Evolutionary conservation across 2,329 filamentous ascomycete genomes (phyloP), one percentile per base, ranked within the genome.

Genomic region (Ophiostoma sp.): DNA sequence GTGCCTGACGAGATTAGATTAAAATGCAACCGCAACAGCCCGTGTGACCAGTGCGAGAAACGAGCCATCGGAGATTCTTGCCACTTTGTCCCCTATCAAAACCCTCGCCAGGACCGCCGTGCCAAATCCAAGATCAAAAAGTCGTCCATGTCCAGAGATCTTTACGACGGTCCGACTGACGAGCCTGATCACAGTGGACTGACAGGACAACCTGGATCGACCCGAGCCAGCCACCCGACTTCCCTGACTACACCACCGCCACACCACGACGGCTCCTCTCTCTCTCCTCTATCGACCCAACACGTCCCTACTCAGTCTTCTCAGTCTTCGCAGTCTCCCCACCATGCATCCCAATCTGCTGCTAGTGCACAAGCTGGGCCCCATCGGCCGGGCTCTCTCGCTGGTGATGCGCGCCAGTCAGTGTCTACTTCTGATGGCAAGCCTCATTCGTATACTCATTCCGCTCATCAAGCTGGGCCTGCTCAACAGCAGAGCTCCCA

Each of bases 21-120:
- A 31, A 77, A 77, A 67, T 78, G 77, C 71, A 76, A 78, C 71
- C 74, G 76, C n/a, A 71, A 70, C 52, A 69, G 74, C 54, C 77
- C 77, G 15, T 78, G 76, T 69, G 75, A 77, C 52, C 75, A 77
- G 35, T 78, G 77, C 69, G 71, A 73, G 64, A 76, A 75, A 72
- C 76, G 76, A n/a, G 74, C 73, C 27, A 73, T 77, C 52, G 71
- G 68, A 1, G 54, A 68, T 1, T 71, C 71, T 7, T 76, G 76
- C 57, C 69, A 69, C 35, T 76, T 73, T 57, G 70, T 75, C 7
- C 74, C 74, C 4, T 75, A 75, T 48, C 31, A 33, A 10, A 60
- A 68, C 7, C 11, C 15, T 13, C 68, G 48, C 44, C 17, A 23
- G 39, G 48, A 68, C 17, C 20, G 67, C 3, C 39, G 39, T 11